Evolutionary conservation across 2,329 filamentous ascomycete species (phyloP).

Genomic region (Phyllosticta citrichinensis): DNA sequence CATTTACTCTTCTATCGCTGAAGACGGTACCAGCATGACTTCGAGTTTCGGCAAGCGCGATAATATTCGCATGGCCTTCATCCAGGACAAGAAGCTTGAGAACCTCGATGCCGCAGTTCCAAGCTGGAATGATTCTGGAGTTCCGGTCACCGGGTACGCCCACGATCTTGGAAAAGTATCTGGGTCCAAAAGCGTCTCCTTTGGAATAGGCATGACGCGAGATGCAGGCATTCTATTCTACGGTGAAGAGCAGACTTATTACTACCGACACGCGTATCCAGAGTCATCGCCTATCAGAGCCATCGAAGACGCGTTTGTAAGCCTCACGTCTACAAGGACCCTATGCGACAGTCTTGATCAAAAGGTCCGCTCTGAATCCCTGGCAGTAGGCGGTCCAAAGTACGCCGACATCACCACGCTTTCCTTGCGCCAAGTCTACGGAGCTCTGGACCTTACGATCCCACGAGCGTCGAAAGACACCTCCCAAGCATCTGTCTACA

Average conservation of each 20-base stretch:
- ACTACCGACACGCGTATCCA: constrained; percentile 28
- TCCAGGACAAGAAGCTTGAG: constrained; percentile 15
- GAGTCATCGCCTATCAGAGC: constrained; percentile 14
- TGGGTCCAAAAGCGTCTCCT: constrained; percentile 24
- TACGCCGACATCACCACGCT: constrained; percentile 34
- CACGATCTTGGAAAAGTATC: constrained; percentile 30
- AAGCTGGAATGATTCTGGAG: constrained; percentile 16
- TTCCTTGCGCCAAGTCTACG: constrained; percentile 33
- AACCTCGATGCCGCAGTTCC: constrained; percentile 15
- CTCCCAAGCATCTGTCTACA: constrained; percentile 25
- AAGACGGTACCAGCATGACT: constrained; percentile 1
- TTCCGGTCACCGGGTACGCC: constrained; percentile 14
- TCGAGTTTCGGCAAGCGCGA: constrained; percentile 6
- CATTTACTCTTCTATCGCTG: constrained; percentile 25
- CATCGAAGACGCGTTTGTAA: constrained; percentile 30
- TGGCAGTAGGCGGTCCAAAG: constrained; percentile 24
- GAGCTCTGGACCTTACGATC: constrained; percentile 32
- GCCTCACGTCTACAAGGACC: constrained; percentile 26
- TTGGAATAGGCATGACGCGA: constrained; percentile 33
- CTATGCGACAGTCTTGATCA: constrained; percentile 26
- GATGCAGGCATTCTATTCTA: constrained; percentile 32
- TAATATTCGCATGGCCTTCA: background rate
- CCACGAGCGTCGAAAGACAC: constrained; percentile 20
- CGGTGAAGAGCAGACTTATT: constrained; percentile 29
- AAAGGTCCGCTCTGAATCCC: constrained; percentile 21